Evolutionary conservation across 176 grass and related monocot species (phyloP), one percentile per base, ranked within the genome.

Genomic region (Juncus inflexus): DNA sequence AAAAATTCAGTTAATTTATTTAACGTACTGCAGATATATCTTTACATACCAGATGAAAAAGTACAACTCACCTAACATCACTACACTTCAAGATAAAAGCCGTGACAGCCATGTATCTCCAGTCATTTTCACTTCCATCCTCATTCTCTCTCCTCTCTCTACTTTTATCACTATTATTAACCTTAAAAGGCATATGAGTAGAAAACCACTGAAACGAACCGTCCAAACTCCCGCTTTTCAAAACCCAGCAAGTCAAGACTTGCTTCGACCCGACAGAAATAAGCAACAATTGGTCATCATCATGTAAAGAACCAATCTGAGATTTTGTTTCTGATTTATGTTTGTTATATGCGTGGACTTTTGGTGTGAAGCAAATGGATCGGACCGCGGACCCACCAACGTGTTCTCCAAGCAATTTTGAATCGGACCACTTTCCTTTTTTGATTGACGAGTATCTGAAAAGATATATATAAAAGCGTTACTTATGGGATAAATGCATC

Each of bases 241-340:
- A 83, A 81, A 91, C 67, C 92, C 92, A 97, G 68, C 87, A 69
- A 42, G 92, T 97, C 50, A 91, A 56, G 35, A 91, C 92, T 89
- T 91, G 87, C 77, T 97, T 97, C 62, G 92, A 97, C 58, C 92
- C 87, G 69, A 91, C 92, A 47, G 92, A 97, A 64, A 97, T 86
- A 63, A 97, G 80, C 74, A 97, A 76, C 38, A 55, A 81, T 49
- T 77, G 65, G 36, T 55, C 42, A 3, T 86, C 82, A 49, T 64
- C 80, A 15, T 73, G 19, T 28, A 28, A 28, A 28, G 19, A 28
- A 38, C 60, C 78, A 40, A 5, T 40, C 11, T 65, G 64, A 76
- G 56, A 76, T 53, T 42, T 63, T 19, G 3, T 65, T 42, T 73
- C 61, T 35, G 15, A 67, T 39, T 6, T 43, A 15, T 64, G n/a